A percentile compares a stretch with the other conserved stretches of the same genome.
These are phyloP conservation scores for Pseudognaphalium luteoalbum DNA, from an alignment of 129 eudicot genomes.

Conservation along the genomic window DNA sequence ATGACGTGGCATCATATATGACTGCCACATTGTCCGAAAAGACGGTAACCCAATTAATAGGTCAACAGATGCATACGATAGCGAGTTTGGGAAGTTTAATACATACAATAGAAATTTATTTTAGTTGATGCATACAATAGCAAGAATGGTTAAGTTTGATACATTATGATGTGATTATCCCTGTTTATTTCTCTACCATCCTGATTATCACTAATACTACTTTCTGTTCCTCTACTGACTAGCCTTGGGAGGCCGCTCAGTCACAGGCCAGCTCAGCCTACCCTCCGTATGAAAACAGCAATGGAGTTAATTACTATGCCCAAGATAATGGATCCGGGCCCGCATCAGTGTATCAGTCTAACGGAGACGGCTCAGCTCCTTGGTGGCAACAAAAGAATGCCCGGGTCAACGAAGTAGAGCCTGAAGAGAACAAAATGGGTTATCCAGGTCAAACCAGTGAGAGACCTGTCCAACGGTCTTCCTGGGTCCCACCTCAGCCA, in stretches of 20 bases:
- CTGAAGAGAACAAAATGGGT: conserved; percentile 40
- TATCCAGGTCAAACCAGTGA: conserved; percentile 39
- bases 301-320: conserved; percentile 22
- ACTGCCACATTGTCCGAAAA: background rate
- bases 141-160: background rate
- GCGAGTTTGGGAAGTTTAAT: background rate
- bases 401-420: conserved; percentile 54
- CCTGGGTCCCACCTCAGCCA: conserved; percentile 89
- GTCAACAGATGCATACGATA: background rate
- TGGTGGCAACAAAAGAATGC: conserved; percentile 75
- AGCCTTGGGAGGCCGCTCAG: conserved; percentile 87
- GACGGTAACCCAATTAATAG: background rate
- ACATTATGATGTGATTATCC: background rate
- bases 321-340: conserved; percentile 40
- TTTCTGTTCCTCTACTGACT: conserved; percentile 15
- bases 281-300: conserved; percentile 37
- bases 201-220: background rate
- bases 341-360: conserved; percentile 37
- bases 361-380: conserved; percentile 48
- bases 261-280: conserved; percentile 46
- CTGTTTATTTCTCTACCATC: background rate
- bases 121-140: background rate
- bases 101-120: background rate
- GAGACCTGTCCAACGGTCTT: conserved; percentile 51
- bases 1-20: background rate